A percentile compares a stretch with the other conserved stretches of the same genome.
Conservation (phyloP, 192 early-diverging fungal species). For the Allomyces javanicus region DNA sequence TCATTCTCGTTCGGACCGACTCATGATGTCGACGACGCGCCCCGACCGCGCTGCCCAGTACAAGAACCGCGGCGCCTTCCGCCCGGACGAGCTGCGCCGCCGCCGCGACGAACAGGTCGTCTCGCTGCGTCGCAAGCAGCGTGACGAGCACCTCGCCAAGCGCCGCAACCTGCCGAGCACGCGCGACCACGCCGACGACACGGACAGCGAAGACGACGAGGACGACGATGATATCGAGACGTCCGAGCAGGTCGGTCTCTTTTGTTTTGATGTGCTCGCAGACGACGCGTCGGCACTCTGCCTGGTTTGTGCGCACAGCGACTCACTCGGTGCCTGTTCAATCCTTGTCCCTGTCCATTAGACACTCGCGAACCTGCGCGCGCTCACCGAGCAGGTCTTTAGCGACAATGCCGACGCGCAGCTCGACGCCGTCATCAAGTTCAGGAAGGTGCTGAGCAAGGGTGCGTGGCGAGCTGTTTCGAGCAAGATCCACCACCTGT, state of each 20-base stretch:
- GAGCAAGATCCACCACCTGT: background rate
- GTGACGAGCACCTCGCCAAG: constrained; percentile 23
- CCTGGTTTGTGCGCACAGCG: background rate
- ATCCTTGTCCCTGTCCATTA: background rate
- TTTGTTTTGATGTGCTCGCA: background rate
- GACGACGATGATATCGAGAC: constrained; percentile 2
- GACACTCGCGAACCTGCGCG: constrained; percentile 7
- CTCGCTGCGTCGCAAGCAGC: constrained; percentile 24
- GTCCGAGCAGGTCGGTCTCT: background rate
- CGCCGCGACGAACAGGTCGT: constrained; percentile 20
- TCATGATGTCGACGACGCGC: background rate
- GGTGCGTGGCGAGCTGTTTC: background rate
- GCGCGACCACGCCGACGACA: constrained; percentile 3
- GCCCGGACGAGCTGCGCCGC: constrained; percentile 21
- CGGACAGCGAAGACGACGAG: constrained; percentile 20
- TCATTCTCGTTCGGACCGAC: background rate
- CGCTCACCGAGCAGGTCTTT: constrained; percentile 11
- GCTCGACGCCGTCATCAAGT: constrained; percentile 17
- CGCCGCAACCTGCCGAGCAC: constrained; percentile 18
- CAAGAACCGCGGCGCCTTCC: constrained; percentile 44
- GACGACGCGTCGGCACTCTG: background rate
- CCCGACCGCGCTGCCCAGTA: constrained; percentile 11
- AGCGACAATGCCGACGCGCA: constrained; percentile 21
- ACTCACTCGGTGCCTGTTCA: background rate
- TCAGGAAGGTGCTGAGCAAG: constrained; percentile 27